Conservation (phyloP, 2,329 filamentous ascomycete species). For the Scedosporium dehoogii region DNA sequence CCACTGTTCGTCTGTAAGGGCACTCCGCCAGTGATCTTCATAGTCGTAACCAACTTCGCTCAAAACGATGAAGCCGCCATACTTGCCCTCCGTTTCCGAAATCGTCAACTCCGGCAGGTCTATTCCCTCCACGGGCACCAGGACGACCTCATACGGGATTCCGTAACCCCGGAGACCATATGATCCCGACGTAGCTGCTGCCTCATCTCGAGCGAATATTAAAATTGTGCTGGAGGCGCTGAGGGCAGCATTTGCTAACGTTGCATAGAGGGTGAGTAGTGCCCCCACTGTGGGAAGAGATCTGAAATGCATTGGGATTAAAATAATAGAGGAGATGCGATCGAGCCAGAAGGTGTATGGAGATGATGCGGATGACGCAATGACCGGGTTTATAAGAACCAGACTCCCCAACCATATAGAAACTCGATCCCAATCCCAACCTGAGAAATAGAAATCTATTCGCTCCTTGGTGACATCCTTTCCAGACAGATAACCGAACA, state of each 20-base stretch:
- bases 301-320: background rate
- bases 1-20: constrained; percentile 47
- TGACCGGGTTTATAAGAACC: background rate
- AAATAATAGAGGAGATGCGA: background rate
- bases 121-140: constrained; percentile 43
- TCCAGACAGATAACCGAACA: background rate
- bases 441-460: background rate
- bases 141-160: constrained; percentile 45
- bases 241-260: background rate
- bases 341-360: background rate
- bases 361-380: background rate
- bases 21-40: constrained; percentile 35
- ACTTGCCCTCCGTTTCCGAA: constrained; percentile 39
- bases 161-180: constrained; percentile 50
- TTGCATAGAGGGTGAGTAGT: background rate
- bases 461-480: background rate
- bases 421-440: background rate
- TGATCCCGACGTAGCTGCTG: constrained; percentile 35
- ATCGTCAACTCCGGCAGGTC: constrained; percentile 42
- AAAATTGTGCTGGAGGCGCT: constrained; percentile 38
- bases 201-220: constrained; percentile 41
- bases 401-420: background rate
- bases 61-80: constrained; percentile 48
- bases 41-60: constrained; percentile 46
- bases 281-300: background rate